A percentile compares a stretch with the other conserved stretches of the same genome.
Evolutionary conservation across 2,329 filamentous ascomycete genomes (phyloP).

Genomic region (Scytalidium sp.): DNA sequence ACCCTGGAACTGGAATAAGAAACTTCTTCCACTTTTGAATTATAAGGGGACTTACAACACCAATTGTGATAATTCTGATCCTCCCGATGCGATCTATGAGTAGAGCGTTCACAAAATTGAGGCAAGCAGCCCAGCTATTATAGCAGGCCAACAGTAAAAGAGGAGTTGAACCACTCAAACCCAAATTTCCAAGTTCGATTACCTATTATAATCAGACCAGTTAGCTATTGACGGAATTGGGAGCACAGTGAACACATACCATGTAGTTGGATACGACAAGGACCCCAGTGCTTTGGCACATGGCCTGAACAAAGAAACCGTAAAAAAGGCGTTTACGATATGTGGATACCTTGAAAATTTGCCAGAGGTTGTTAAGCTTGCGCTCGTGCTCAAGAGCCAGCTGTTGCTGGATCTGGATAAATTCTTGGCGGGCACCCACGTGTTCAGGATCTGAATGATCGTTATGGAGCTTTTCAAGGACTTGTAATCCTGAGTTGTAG

Average conservation of each 20-base stretch:
- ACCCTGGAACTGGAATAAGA: not conserved
- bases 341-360: not conserved
- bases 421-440: conserved; percentile 23
- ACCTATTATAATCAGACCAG: conserved; percentile 6
- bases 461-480: conserved; percentile 20
- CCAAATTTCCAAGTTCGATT: conserved; percentile 1
- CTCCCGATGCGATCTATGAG: conserved; percentile 12
- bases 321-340: conserved; percentile 8
- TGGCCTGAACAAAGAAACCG: conserved; percentile 6
- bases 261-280: conserved; percentile 4
- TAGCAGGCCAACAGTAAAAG: conserved; percentile 9
- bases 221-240: conserved; percentile 7
- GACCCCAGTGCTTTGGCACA: conserved; percentile 6
- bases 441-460: conserved; percentile 19
- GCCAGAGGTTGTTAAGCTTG: not conserved
- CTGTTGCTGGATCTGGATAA: conserved; percentile 27
- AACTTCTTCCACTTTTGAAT: too few relatives aligned
- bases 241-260: too few relatives aligned
- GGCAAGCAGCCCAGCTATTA: conserved; percentile 4
- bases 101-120: conserved; percentile 9
- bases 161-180: conserved; percentile 1
- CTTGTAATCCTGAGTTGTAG: conserved; percentile 14
- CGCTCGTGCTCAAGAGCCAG: conserved; percentile 27
- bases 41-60: conserved; percentile 1
- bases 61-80: conserved; percentile 6